Percentiles rank a stretch among this genome's conserved stretches.
Conservation (phyloP, 805 yeast genomes). For the Grigorovia transvaalensis region DNA sequence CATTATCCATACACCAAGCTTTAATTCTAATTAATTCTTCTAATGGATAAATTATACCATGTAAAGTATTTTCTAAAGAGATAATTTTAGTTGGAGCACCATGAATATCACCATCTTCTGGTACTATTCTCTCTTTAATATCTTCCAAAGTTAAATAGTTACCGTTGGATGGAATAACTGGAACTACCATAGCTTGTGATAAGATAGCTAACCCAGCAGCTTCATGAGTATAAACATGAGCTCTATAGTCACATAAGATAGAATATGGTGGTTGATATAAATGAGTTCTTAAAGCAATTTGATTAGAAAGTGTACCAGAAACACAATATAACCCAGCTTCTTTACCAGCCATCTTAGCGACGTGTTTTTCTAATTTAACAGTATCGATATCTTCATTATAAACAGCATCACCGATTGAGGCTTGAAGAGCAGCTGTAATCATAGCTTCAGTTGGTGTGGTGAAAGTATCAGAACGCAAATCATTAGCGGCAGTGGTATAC, state of each 20-base stretch:
- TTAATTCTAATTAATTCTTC: constrained; percentile 68
- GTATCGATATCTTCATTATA: constrained; percentile 76
- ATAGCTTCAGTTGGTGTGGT: constrained; percentile 75
- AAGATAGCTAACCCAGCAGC: constrained; percentile 87
- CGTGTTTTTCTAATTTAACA: constrained; percentile 46
- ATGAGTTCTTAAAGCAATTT: constrained; percentile 69
- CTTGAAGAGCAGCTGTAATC: constrained; percentile 46
- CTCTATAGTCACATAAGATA: constrained; percentile 75
- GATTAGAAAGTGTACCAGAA: constrained; percentile 87
- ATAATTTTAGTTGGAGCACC: constrained; percentile 79
- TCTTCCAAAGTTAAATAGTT: constrained; percentile 72
- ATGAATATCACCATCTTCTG: constrained; percentile 77
- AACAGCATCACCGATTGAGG: constrained; percentile 80
- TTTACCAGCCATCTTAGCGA: constrained; percentile 64
- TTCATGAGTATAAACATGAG: constrained; percentile 75
- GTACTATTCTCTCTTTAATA: constrained; percentile 46
- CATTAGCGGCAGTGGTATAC: constrained; percentile 32
- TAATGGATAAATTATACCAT: constrained; percentile 70
- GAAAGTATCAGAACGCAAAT: constrained; percentile 73
- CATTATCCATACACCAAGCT: constrained; percentile 52
- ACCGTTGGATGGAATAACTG: constrained; percentile 73
- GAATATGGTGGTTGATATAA: constrained; percentile 65
- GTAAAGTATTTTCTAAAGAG: constrained; percentile 80
- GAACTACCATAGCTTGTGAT: constrained; percentile 84
- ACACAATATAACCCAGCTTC: constrained; percentile 76